Evolutionary conservation across 106 monocot genomes (phyloP).

Genomic region (Allium fistulosum): DNA sequence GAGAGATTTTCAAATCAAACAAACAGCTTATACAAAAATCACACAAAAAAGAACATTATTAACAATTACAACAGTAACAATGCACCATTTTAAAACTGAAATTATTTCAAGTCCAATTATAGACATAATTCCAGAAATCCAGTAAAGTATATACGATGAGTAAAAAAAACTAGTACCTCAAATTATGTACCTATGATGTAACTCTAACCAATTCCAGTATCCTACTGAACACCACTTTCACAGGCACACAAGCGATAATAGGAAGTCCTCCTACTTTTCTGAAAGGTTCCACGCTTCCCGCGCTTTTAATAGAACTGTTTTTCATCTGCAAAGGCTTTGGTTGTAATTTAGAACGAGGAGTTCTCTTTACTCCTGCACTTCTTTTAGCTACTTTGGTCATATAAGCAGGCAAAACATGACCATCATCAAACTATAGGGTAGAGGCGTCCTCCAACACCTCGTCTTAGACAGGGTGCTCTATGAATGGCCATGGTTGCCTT

Average conservation of each 20-base stretch:
- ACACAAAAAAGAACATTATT: too few relatives aligned
- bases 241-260: constrained; percentile 61
- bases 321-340: background rate
- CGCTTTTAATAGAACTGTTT: too few relatives aligned
- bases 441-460: constrained; percentile 72
- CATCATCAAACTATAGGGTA: constrained; percentile 9
- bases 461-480: constrained; percentile 82
- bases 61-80: too few relatives aligned
- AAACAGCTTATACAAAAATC: too few relatives aligned
- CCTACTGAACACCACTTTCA: constrained; percentile 66
- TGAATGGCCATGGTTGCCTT: constrained; percentile 76
- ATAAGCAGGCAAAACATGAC: constrained; percentile 22
- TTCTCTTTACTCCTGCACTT: constrained; percentile 55
- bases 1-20: too few relatives aligned
- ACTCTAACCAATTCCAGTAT: constrained; percentile 58
- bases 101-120: too few relatives aligned
- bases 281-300: too few relatives aligned
- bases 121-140: too few relatives aligned
- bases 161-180: too few relatives aligned
- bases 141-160: too few relatives aligned
- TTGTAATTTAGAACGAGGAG: constrained; percentile 28
- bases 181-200: too few relatives aligned
- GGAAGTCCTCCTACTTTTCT: constrained; percentile 18
- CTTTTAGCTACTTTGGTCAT: constrained; percentile 72
- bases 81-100: too few relatives aligned